Base-by-base conservation (phyloP, 768 basidiomycete genomes). In the Sarcodon sp. region DNA sequence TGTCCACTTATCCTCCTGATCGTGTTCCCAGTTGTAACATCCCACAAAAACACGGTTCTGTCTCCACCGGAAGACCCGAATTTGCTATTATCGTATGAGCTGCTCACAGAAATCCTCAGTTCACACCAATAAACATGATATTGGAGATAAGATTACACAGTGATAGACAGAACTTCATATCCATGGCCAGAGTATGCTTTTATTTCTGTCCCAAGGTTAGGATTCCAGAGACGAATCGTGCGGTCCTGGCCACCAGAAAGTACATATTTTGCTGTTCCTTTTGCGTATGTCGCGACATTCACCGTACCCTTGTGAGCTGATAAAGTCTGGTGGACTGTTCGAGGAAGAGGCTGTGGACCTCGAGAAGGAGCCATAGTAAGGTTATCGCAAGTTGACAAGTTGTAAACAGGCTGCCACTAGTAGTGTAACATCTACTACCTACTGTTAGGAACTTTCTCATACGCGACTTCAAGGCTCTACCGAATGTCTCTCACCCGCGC, bases 41-140 rank as follows among this genome's bases (percentile, higher is more conserved):
- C 96, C 94, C 94, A 98, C 18, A 96, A 64, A 55, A 96, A 96
- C 1, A 96, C 81, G 45, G 83, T 81, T 53, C 89, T 80, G 64
- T 99, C 94, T 6, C 94, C 94, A 33, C 94, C 94, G 18, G 84
- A 88, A 3, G 89, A 93, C 11, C 84, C 92, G 56, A 99, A 92
- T 57, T 85, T 84, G 31, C 85, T 81, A 67, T 99, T 99, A 65
- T 99, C 94, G 54, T 90, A 82, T 38, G 90, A 77, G 36, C 88
- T 94, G 21, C 21, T 27, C 21, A 54, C 13, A 47, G 31, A 18
- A 47, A 37, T 21, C 35, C 4, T 46, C 37, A 51, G 36, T 8
- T 7, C 33, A 36, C 13, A 6, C 35, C 41, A 44, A 44, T 36
- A 13, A 34, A 6, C 13, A 6, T 45, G 36, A 11, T 41, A 8